A percentile compares a stretch with the other conserved stretches of the same genome.
Evolutionary conservation across 495 filamentous ascomycete species (phyloP).

Genomic region (Podospora anserina): DNA sequence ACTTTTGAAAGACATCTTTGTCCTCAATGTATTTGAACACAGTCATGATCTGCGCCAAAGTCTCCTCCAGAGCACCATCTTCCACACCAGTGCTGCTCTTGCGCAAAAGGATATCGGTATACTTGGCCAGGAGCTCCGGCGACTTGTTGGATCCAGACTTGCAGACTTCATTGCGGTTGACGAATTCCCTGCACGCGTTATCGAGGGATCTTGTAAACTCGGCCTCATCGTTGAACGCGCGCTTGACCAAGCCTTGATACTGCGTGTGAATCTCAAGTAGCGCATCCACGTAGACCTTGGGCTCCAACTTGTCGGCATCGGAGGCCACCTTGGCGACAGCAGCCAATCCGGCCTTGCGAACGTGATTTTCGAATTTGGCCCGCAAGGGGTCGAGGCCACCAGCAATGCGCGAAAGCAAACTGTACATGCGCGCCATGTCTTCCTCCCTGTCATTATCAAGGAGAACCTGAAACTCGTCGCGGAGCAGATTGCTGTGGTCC

Average conservation of each 20-base stretch:
- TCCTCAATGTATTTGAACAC: slow-evolving; percentile 99
- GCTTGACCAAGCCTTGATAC: slow-evolving; percentile 86
- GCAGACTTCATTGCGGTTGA: slow-evolving; percentile 95
- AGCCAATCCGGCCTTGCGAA: slow-evolving; percentile 78
- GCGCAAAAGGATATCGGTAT: slow-evolving; percentile 89
- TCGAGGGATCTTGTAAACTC: slow-evolving; percentile 96
- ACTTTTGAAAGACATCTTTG: slow-evolving; percentile 99
- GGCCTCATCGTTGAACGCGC: slow-evolving; percentile 90
- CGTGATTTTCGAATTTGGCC: slow-evolving; percentile 85
- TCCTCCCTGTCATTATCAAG: slow-evolving; percentile 92
- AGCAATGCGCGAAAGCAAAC: slow-evolving; percentile 81
- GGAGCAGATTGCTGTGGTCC: slow-evolving; percentile 74
- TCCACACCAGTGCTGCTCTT: slow-evolving; percentile 89
- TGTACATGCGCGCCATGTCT: slow-evolving; percentile 95
- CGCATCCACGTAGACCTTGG: slow-evolving; percentile 94
- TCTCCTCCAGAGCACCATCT: slow-evolving; percentile 87
- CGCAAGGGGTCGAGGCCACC: slow-evolving; percentile 91
- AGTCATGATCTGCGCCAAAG: slow-evolving; percentile 94
- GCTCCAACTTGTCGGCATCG: slow-evolving; percentile 87
- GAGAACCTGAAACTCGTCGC: slow-evolving; percentile 95
- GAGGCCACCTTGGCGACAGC: slow-evolving; percentile 89
- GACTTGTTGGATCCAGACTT: slow-evolving; percentile 87
- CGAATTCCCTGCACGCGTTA: slow-evolving; percentile 96
- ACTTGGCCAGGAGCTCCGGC: slow-evolving; percentile 90
- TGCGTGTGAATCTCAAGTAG: slow-evolving; percentile 90